Percentiles rank a stretch among this genome's conserved stretches.
Evolutionary conservation across 441 rosid genomes (phyloP).

Genomic region (Geranium incanum): DNA sequence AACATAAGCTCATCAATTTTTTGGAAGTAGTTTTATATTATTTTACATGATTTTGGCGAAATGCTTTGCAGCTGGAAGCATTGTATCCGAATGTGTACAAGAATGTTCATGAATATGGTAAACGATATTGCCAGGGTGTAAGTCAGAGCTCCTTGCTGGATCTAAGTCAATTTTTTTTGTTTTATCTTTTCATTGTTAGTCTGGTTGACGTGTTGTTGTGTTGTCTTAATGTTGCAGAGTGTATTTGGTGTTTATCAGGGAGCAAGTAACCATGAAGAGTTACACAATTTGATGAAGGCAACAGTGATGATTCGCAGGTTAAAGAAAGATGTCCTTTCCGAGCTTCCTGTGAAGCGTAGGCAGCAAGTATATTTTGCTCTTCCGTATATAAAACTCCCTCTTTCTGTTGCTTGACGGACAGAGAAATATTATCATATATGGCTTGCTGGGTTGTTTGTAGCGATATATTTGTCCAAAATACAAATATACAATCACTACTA

Average conservation of each 20-base stretch:
- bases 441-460: neutral
- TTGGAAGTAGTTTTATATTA: slow-evolving; percentile 11
- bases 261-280: slow-evolving; percentile 93
- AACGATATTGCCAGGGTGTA: slow-evolving; percentile 87
- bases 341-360: slow-evolving; percentile 89
- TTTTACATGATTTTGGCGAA: neutral
- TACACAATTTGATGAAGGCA: slow-evolving; percentile 96
- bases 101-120: slow-evolving; percentile 80
- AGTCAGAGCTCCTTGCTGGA: slow-evolving; percentile 26
- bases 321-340: slow-evolving; percentile 80
- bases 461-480: neutral
- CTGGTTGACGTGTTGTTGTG: slow-evolving; percentile 14
- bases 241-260: slow-evolving; percentile 85
- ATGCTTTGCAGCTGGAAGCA: slow-evolving; percentile 70
- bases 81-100: slow-evolving; percentile 78
- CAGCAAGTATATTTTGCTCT: slow-evolving; percentile 56
- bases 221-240: slow-evolving; percentile 46
- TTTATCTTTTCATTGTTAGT: neutral
- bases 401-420: neutral
- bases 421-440: neutral
- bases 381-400: slow-evolving; percentile 4
- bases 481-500: neutral
- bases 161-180: neutral
- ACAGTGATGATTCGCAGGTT: slow-evolving; percentile 94
- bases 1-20: slow-evolving; percentile 14